These are phyloP conservation scores for Pestalotiopsis sp. DNA, from an alignment of 2,329 filamentous ascomycete species.

Conservation along the genomic window DNA sequence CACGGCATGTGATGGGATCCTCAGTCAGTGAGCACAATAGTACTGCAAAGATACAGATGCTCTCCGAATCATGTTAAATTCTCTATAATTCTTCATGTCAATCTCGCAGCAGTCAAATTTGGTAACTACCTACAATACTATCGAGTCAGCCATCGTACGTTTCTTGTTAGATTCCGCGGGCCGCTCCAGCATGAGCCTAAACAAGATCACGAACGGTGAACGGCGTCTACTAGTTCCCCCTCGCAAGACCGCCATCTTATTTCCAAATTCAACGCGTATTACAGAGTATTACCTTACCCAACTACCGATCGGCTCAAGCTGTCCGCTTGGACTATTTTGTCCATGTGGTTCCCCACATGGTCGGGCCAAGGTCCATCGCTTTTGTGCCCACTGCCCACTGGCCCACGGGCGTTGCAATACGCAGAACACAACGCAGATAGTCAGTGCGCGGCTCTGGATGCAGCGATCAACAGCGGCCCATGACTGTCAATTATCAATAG, in stretches of 20 bases:
- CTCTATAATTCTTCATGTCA: background rate
- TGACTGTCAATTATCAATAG: background rate
- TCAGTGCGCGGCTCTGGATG: background rate
- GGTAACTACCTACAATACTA: no score
- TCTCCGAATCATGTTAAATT: background rate
- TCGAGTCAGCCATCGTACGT: background rate
- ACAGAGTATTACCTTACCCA: background rate
- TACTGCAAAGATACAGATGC: background rate
- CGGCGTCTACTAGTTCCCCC: background rate
- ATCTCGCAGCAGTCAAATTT: background rate
- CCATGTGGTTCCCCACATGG: background rate
- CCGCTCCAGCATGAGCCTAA: background rate
- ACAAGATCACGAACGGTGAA: background rate
- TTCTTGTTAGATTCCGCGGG: background rate
- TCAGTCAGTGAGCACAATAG: background rate
- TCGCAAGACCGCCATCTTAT: background rate
- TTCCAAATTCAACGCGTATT: background rate
- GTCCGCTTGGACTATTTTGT: background rate
- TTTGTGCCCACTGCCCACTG: background rate
- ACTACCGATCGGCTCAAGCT: background rate
- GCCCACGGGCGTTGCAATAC: background rate
- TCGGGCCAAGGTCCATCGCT: background rate
- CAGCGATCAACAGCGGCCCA: background rate
- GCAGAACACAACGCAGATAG: background rate
- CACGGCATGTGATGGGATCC: background rate